Conservation (phyloP, 176 grass and related monocot genomes). For the Phoenix roebelenii region DNA sequence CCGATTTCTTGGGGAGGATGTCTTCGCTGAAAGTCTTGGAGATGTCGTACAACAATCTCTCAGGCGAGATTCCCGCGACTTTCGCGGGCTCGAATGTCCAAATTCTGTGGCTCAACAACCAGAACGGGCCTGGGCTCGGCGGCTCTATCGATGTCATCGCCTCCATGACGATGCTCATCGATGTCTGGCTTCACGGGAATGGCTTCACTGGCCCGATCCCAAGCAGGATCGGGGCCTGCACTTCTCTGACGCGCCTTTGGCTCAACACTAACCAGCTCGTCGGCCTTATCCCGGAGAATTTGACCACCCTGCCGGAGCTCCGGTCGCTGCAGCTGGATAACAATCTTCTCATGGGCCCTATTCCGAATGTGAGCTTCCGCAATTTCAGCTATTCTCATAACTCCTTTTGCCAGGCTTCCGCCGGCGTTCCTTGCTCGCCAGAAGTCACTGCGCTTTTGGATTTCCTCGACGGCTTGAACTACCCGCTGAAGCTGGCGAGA, state of each 20-base stretch:
- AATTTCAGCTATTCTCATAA: slow-evolving; percentile 5
- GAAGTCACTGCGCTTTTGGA: slow-evolving; percentile 4
- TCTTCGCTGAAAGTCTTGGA: slow-evolving; percentile 33
- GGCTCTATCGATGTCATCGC: slow-evolving; percentile 46
- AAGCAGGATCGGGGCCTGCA: too few species aligned
- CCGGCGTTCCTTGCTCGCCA: neutral
- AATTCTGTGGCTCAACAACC: slow-evolving; percentile 88
- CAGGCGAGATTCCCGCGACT: slow-evolving; percentile 35
- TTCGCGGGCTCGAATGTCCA: slow-evolving; percentile 32
- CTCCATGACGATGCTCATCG: slow-evolving; percentile 33
- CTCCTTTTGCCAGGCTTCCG: slow-evolving; percentile 2
- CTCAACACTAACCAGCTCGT: too few species aligned
- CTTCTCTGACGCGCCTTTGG: too few species aligned
- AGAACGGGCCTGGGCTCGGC: slow-evolving; percentile 32
- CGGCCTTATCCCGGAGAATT: neutral
- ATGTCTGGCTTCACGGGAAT: too few species aligned
- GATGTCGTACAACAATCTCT: slow-evolving; percentile 65
- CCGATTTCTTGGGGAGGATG: slow-evolving; percentile 37
- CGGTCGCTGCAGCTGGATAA: slow-evolving; percentile 6
- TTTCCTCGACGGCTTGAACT: neutral
- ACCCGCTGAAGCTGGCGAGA: neutral
- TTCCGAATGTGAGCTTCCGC: neutral
- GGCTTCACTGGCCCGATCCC: too few species aligned
- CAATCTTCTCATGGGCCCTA: slow-evolving; percentile 7
- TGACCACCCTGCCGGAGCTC: slow-evolving; percentile 7